Conservation (phyloP, 768 basidiomycete genomes). For the Boletus rubescentipes region DNA sequence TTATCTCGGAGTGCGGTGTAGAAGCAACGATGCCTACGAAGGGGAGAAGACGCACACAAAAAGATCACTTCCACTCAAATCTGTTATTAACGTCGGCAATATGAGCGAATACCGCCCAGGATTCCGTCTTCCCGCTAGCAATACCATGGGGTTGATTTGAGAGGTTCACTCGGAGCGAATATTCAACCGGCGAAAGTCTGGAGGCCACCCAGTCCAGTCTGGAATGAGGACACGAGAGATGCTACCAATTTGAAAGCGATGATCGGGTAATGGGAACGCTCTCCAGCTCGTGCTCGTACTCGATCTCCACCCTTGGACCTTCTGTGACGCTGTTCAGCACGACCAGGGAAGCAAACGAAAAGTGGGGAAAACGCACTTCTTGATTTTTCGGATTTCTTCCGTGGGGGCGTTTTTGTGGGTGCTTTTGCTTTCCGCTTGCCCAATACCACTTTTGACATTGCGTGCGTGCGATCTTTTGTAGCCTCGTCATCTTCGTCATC, state of each 20-base stretch:
- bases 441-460: slow-evolving; percentile 46
- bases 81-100: not conserved
- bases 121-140: not conserved
- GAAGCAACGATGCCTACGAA: too few species aligned
- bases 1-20: too few species aligned
- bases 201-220: not conserved
- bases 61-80: not conserved
- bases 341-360: not conserved
- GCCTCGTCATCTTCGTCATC: slow-evolving; percentile 40
- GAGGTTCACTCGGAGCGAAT: not conserved
- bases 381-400: slow-evolving; percentile 60
- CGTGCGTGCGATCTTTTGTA: slow-evolving; percentile 35
- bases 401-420: slow-evolving; percentile 40
- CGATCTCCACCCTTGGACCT: slow-evolving; percentile 87
- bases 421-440: slow-evolving; percentile 69
- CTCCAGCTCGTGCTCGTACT: slow-evolving; percentile 94
- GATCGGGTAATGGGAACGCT: slow-evolving; percentile 55
- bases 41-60: not conserved
- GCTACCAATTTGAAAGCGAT: slow-evolving; percentile 53
- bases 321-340: slow-evolving; percentile 38
- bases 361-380: slow-evolving; percentile 47
- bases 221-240: not conserved
- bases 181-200: not conserved
- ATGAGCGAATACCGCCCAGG: too few species aligned
- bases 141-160: not conserved